Evolutionary conservation across 352 stramenopile genomes (phyloP), one percentile per base, ranked within the genome.

Genomic region (Albugo candida): DNA sequence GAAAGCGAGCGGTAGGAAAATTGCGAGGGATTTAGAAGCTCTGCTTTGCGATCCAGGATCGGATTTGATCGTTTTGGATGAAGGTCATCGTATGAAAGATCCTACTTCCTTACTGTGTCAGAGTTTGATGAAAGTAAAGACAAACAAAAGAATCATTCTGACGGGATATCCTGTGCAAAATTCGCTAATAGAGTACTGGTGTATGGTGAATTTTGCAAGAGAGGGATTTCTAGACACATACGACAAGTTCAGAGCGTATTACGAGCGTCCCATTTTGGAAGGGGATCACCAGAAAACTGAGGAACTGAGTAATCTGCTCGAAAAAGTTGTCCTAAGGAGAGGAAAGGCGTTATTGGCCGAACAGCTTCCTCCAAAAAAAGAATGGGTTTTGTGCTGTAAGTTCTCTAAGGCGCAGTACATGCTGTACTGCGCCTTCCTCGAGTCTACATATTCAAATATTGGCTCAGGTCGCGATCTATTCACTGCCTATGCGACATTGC

Each of bases 151-250:
- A 5, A 53, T 97, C 11, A 70, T 97, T 13, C 64, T 97, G 8
- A 97, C 88, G 13, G 92, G 92, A 2, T 97, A 95, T 35, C 92
- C 92, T 1, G 79, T 97, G 40, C 81, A 97, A 51, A 97, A 97
- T 56, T 95, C 93, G 47, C 54, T 97, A 20, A 79, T 79, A 0
- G 81, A 94, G 48, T 94, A 93, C 48, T 94, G 74, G 74, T 91
- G 74, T 51, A 92, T 94, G 77, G 76, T 94, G 11, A 85, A 92
- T 56, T 94, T 93, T 61, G 76, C 75, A 8, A 65, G 77, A 5
- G 65, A 80, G 5, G 58, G 59, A 1, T 88, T 82, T 27, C 40
- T 94, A 21, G 72, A 65, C 11, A 65, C 58, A 20, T 87, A 86
- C 39, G 73, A 92, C 0, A 52, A 61, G 18, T 93, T 92, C 38